Percentiles rank a stretch among this genome's conserved stretches.
Conservation (phyloP, 768 basidiomycete species). For the Roridomyces roridus region DNA sequence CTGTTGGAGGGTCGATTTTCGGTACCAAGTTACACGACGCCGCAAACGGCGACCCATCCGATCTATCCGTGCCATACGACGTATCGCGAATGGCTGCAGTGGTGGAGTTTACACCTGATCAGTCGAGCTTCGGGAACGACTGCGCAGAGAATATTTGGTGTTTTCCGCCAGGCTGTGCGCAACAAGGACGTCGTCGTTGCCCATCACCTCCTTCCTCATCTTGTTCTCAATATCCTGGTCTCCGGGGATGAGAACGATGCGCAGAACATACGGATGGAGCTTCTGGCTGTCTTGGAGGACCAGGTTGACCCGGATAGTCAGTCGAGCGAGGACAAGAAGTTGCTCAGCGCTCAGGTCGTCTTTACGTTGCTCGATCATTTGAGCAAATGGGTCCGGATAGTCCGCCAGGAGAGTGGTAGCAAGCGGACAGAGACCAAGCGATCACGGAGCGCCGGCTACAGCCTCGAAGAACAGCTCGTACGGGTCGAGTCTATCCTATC, state of each 20-base stretch:
- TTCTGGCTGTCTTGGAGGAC: constrained; percentile 84
- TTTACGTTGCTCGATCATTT: constrained; percentile 96
- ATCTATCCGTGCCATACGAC: constrained; percentile 80
- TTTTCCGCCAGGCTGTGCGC: constrained; percentile 78
- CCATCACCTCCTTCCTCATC: constrained; percentile 87
- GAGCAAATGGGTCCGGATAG: constrained; percentile 83
- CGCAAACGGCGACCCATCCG: constrained; percentile 58
- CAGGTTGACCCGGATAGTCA: constrained; percentile 71
- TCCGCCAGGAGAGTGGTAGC: constrained; percentile 65
- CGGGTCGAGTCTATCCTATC: constrained; percentile 82
- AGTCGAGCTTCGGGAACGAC: constrained; percentile 59
- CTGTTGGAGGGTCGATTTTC: constrained; percentile 75
- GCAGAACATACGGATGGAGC: constrained; percentile 72
- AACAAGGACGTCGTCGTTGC: constrained; percentile 96
- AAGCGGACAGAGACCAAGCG: constrained; percentile 61
- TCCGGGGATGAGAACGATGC: constrained; percentile 71
- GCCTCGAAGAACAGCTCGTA: constrained; percentile 63
- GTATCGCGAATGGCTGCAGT: constrained; percentile 96
- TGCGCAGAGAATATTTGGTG: constrained; percentile 75
- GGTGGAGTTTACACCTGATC: constrained; percentile 87
- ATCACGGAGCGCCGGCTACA: constrained; percentile 43
- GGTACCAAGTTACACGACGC: constrained; percentile 48
- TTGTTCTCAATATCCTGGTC: constrained; percentile 85
- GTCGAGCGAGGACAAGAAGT: constrained; percentile 77
- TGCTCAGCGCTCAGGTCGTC: constrained; percentile 94